These are phyloP conservation scores for Cyberlindnera mycetangii DNA, from an alignment of 805 yeast genomes.

Conservation along the genomic window DNA sequence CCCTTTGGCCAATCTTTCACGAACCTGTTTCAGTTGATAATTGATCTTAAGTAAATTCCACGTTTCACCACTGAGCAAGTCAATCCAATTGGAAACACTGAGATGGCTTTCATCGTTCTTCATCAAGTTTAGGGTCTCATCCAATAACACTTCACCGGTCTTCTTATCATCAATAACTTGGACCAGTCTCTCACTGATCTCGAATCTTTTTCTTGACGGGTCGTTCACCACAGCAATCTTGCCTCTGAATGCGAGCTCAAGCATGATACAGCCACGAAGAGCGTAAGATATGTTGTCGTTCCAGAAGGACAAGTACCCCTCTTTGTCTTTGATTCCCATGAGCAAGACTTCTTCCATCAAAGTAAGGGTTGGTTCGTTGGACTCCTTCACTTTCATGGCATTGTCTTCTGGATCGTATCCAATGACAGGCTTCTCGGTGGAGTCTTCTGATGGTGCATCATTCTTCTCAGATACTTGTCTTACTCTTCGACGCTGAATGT, in stretches of 20 bases:
- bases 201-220: conserved; percentile 86
- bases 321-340: conserved; percentile 91
- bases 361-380: conserved; percentile 69
- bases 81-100: conserved; percentile 89
- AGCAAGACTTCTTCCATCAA: conserved; percentile 95
- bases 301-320: conserved; percentile 97
- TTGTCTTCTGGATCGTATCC: conserved; percentile 74
- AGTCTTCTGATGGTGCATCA: conserved; percentile 2
- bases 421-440: conserved; percentile 41
- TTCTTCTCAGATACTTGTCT: conserved; percentile 29
- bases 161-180: conserved; percentile 82
- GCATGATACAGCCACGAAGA: conserved; percentile 85
- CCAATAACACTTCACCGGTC: conserved; percentile 93
- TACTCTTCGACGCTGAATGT: conserved; percentile 77
- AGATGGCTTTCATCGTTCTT: conserved; percentile 75
- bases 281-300: conserved; percentile 97
- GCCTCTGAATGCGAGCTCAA: conserved; percentile 90
- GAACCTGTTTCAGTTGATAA: conserved; percentile 94
- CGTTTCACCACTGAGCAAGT: conserved; percentile 89
- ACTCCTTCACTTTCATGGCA: conserved; percentile 33
- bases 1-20: conserved; percentile 95
- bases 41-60: conserved; percentile 95
- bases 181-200: conserved; percentile 79
- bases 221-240: conserved; percentile 88
- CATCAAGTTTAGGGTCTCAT: conserved; percentile 90